Evolutionary conservation across 208 protist genomes (phyloP).

Genomic region (Acanthamoeba divionensis): DNA sequence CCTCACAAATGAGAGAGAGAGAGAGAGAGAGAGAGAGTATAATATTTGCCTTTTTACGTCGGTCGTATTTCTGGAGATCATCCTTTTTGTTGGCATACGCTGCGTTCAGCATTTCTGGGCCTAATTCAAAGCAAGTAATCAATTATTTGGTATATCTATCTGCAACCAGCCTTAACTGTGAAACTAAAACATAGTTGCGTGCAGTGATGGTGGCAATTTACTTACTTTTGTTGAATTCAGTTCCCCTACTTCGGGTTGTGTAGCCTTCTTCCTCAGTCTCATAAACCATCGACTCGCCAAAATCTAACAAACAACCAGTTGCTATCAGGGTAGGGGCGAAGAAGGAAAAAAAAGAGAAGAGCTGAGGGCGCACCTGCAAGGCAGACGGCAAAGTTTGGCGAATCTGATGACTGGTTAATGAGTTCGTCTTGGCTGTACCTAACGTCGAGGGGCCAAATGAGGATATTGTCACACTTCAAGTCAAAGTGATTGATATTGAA

Average conservation of each 20-base stretch:
- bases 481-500: constrained; percentile 79
- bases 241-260: constrained; percentile 78
- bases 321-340: background rate
- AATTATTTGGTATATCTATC: background rate
- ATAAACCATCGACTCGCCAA: constrained; percentile 81
- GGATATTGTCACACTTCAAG: constrained; percentile 79
- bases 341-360: background rate
- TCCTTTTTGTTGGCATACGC: constrained; percentile 75
- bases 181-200: background rate
- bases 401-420: background rate
- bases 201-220: background rate
- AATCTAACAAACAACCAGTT: constrained; percentile 70
- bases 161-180: background rate
- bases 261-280: constrained; percentile 69
- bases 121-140: background rate
- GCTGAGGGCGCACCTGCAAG: constrained; percentile 28
- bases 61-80: constrained; percentile 47
- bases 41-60: constrained; percentile 14
- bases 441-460: constrained; percentile 67
- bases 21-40: background rate
- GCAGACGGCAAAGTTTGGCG: constrained; percentile 67
- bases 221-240: constrained; percentile 82
- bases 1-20: background rate
- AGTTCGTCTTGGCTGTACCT: constrained; percentile 4
- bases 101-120: constrained; percentile 76